These are phyloP conservation scores for Marasmius oreades DNA, from an alignment of 1,284 basidiomycete species.

Conservation along the genomic window DNA sequence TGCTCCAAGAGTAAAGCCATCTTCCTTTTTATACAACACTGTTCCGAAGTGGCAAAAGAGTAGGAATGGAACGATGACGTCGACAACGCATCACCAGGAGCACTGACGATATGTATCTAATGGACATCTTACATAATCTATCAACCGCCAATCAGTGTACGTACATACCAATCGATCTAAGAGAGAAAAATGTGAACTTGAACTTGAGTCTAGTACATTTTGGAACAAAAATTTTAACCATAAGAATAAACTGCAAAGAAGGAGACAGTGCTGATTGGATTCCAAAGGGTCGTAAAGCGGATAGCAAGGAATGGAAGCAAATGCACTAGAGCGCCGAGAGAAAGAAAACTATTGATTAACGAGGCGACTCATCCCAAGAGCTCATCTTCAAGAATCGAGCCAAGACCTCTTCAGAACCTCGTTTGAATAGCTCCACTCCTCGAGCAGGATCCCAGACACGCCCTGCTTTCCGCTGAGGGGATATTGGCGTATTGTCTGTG, in stretches of 20 bases:
- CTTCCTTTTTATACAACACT: neutral
- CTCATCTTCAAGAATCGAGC: conserved; percentile 75
- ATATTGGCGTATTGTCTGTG: conserved; percentile 26
- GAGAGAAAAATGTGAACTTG: neutral
- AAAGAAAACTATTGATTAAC: conserved; percentile 1
- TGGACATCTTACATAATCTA: too few relatives aligned
- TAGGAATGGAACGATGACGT: neutral
- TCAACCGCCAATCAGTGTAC: neutral
- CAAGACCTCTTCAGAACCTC: conserved; percentile 78
- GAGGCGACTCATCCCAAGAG: conserved; percentile 56
- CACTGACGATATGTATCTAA: too few relatives aligned
- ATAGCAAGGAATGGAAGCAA: conserved; percentile 13
- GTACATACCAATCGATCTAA: neutral
- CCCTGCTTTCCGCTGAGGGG: conserved; percentile 37
- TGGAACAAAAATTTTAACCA: neutral
- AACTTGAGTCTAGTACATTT: neutral
- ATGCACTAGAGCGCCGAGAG: conserved; percentile 7
- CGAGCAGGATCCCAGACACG: conserved; percentile 78
- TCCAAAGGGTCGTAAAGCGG: neutral
- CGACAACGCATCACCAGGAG: neutral
- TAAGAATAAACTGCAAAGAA: neutral
- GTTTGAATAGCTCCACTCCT: conserved; percentile 77
- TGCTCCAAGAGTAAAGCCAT: neutral
- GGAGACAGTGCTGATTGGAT: neutral
- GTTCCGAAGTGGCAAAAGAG: neutral